phyloP scores from a whole-genome alignment of 2,329 filamentous ascomycete species.

The Penicillium sp. region DNA sequence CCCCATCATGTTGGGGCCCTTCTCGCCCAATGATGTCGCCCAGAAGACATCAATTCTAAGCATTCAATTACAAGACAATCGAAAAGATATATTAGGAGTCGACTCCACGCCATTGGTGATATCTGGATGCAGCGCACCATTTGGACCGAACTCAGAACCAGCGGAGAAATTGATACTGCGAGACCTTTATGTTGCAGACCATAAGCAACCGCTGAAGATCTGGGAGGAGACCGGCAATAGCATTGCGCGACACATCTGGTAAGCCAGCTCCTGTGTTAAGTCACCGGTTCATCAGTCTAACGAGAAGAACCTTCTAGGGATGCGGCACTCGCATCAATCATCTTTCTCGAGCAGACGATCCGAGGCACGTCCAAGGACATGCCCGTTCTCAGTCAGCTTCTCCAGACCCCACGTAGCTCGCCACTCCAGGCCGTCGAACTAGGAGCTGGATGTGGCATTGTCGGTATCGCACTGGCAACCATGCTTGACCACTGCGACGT shows the following conservation, averaged over 20 bases:
- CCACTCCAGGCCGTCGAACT: slow-evolving; percentile 56
- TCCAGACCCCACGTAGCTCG: slow-evolving; percentile 25
- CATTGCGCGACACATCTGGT: slow-evolving; percentile 68
- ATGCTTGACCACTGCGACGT: slow-evolving; percentile 50
- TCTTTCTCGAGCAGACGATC: slow-evolving; percentile 47
- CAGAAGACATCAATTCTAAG: slow-evolving; percentile 27
- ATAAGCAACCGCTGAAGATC: slow-evolving; percentile 44
- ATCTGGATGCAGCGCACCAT: slow-evolving; percentile 53
- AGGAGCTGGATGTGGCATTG: slow-evolving; percentile 64
- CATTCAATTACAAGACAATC: slow-evolving; percentile 15
- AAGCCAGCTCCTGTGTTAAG: slow-evolving; percentile 18
- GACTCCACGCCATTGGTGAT: slow-evolving; percentile 44
- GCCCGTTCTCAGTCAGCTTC: slow-evolving; percentile 30
- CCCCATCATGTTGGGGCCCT: slow-evolving; percentile 29
- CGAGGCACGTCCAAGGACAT: slow-evolving; percentile 20
- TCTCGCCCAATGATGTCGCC: slow-evolving; percentile 21
- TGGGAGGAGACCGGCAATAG: slow-evolving; percentile 69
- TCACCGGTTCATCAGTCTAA: slow-evolving; percentile 4
- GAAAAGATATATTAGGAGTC: slow-evolving; percentile 21
- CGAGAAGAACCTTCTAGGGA: slow-evolving; percentile 41
- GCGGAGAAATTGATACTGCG: slow-evolving; percentile 53
- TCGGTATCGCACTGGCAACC: slow-evolving; percentile 59
- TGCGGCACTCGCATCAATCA: slow-evolving; percentile 54
- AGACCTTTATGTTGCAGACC: slow-evolving; percentile 44
- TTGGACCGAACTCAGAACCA: slow-evolving; percentile 37